Percentiles rank a stretch among this genome's conserved stretches.
These are phyloP conservation scores for Penicillium crystallinum DNA, from an alignment of 495 filamentous ascomycete genomes.

Conservation along the genomic window DNA sequence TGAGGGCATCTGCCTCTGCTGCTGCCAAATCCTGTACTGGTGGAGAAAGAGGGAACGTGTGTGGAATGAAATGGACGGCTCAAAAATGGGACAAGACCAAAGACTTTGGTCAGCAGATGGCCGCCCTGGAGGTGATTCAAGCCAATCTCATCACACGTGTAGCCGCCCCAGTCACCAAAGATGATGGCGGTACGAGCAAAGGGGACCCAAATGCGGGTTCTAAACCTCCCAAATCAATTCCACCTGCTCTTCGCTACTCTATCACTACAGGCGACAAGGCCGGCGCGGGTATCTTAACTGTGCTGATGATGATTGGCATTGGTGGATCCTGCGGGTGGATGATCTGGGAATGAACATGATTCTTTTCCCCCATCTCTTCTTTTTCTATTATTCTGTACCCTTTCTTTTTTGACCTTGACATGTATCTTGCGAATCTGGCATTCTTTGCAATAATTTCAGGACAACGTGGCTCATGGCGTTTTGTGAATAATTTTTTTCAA, in stretches of 20 bases:
- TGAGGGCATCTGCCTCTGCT: constrained; percentile 60
- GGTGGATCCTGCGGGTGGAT: constrained; percentile 29
- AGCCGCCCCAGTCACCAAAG: constrained; percentile 53
- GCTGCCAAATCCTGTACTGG: constrained; percentile 68
- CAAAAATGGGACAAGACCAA: constrained; percentile 47
- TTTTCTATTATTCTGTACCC: not conserved
- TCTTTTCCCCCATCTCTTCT: not conserved
- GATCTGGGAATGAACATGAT: constrained; percentile 24
- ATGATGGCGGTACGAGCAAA: constrained; percentile 68
- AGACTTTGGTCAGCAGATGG: constrained; percentile 71
- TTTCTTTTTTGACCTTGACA: not conserved
- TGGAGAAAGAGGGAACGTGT: constrained; percentile 43
- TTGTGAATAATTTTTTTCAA: constrained; percentile 17
- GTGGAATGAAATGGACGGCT: constrained; percentile 62
- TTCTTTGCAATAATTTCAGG: not conserved
- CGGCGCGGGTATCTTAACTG: constrained; percentile 33
- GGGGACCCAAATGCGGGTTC: constrained; percentile 65
- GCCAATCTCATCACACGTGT: constrained; percentile 50
- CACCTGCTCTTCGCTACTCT: constrained; percentile 7
- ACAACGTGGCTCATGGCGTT: constrained; percentile 1
- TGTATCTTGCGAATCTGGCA: not conserved
- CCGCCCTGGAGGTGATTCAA: constrained; percentile 62
- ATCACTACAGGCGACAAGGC: constrained; percentile 30
- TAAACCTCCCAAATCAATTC: constrained; percentile 9
- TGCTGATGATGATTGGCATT: constrained; percentile 24